These are phyloP conservation scores for Cryphonectria radicalis DNA, from an alignment of 2,329 filamentous ascomycete genomes.

Conservation along the genomic window DNA sequence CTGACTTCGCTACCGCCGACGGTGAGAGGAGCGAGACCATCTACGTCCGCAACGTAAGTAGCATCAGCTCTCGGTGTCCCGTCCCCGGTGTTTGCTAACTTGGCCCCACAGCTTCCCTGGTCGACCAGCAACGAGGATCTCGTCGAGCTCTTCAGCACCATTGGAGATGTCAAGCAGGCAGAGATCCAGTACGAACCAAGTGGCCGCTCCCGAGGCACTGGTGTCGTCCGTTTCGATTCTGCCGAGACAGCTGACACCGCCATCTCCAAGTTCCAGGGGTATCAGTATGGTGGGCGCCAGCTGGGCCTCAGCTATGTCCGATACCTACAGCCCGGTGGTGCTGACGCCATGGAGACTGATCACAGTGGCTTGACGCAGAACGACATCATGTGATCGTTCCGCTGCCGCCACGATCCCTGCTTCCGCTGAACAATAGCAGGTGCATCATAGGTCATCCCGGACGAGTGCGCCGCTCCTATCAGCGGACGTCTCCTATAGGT, in stretches of 20 bases:
- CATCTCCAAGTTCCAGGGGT: conserved; percentile 96
- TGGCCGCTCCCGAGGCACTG: conserved; percentile 90
- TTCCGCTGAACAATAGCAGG: conserved; percentile 8
- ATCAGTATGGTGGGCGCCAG: conserved; percentile 94
- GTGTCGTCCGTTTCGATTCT: conserved; percentile 92
- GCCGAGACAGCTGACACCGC: conserved; percentile 86
- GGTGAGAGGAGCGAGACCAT: conserved; percentile 84
- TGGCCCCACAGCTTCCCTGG: conserved; percentile 78
- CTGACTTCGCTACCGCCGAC: conserved; percentile 85
- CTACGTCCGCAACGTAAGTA: conserved; percentile 92
- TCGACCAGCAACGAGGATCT: conserved; percentile 98
- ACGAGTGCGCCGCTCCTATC: background rate
- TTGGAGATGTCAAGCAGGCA: conserved; percentile 97
- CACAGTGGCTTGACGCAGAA: conserved; percentile 85
- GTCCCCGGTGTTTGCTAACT: conserved; percentile 27
- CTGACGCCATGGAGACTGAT: conserved; percentile 82
- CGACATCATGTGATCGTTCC: conserved; percentile 80
- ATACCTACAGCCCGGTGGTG: conserved; percentile 71
- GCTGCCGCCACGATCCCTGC: background rate
- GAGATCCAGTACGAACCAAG: conserved; percentile 99
- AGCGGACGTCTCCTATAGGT: conserved; percentile 1
- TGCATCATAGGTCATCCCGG: background rate
- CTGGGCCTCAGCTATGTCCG: conserved; percentile 93
- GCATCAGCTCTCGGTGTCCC: background rate
- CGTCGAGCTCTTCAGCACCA: conserved; percentile 94